Evolutionary conservation across 768 basidiomycete species (phyloP), one percentile per base, ranked within the genome.

Genomic region (Rhodotorula taiwanensis): DNA sequence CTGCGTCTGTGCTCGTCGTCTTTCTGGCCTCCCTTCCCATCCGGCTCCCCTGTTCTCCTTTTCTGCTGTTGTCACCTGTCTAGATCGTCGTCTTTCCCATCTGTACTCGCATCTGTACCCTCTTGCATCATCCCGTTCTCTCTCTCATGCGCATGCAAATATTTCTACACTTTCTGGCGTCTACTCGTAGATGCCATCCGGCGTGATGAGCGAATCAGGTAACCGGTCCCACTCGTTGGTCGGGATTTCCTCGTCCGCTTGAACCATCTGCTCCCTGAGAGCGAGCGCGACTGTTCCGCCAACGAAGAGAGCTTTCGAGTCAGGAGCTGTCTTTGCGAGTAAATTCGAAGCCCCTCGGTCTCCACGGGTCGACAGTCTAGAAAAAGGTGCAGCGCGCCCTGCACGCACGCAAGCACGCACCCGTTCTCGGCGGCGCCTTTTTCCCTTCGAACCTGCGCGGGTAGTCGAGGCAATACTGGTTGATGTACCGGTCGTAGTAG

Each of bases 401-500:
- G n/a, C n/a, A n/a, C n/a, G n/a, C n/a, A n/a, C n/a, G n/a, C n/a
- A 27, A 18, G 51, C 15, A 43, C 62, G 25, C 30, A 67, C 66
- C 58, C 4, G 61, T 67, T 14, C 27, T n/a, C 9, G 66, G 66
- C 30, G 62, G n/a, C 2, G 43, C 27, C 55, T 63, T 67, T 2
- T 11, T 9, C 36, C 36, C 36, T 16, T 9, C 41, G 21, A 63
- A 67, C 31, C 61, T 5, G 16, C 1, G 6, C 5, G 62, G 58
- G 41, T 67, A 67, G 31, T 60, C 58, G 5, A 54, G 16, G 14
- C 57, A 56, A 16, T 39, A 39, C 11, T 23, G 36, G 5, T 49
- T 57, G 36, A 67, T 57, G 53, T 62, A 69, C 3, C 68, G 60
- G 47, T 69, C 68, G 60, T 69, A 69, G 55, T 69, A 69, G 0